Evolutionary conservation across 768 basidiomycete genomes (phyloP), one percentile per base, ranked within the genome.

Genomic region (Termitomyces sp.): DNA sequence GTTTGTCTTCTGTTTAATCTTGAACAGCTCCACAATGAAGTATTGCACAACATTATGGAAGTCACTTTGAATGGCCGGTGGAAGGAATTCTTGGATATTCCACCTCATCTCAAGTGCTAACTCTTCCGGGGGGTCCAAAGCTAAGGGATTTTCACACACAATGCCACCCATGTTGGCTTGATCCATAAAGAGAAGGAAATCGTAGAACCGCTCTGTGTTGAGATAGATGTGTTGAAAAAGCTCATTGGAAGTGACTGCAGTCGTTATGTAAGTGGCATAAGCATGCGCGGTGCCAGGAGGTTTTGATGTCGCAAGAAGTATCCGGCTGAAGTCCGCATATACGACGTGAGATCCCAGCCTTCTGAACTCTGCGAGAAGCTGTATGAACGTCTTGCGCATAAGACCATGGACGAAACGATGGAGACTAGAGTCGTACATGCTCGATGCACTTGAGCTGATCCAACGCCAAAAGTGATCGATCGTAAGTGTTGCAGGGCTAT

Each of bases 401-500:
- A 98, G 82, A 14, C 94, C 91, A 64, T 95, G 89, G 9, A 98
- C 77, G 72, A 99, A 99, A 0, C 90, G 86, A 68, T 98, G 94
- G 6, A 99, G 80, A 58, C 92, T 88, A 1, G 94, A 87, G 67
- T 99, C 97, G 69, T 93, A 95, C 77, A 98, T 85, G 57, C 87
- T 82, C 18, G 95, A 91, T 5, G 86, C 80, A 44, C 82, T 85
- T 2, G 93, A 93, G 69, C 87, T 90, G 62, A 97, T 82, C 97
- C 97, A 99, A 43, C 97, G 81, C 94, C 95, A 98, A 75, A 98
- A 98, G 72, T 98, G 95, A 66, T 95, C 91, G 53, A 97, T 82
- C 3, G 87, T 85, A 3, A 91, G 66, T 2, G 82, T 79, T 0
- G 90, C 87, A 0, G 88, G 85, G 57, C 85, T 83, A 14, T 82